phyloP scores from a whole-genome alignment of 2,329 filamentous ascomycete genomes.

The Colletotrichum musae region DNA sequence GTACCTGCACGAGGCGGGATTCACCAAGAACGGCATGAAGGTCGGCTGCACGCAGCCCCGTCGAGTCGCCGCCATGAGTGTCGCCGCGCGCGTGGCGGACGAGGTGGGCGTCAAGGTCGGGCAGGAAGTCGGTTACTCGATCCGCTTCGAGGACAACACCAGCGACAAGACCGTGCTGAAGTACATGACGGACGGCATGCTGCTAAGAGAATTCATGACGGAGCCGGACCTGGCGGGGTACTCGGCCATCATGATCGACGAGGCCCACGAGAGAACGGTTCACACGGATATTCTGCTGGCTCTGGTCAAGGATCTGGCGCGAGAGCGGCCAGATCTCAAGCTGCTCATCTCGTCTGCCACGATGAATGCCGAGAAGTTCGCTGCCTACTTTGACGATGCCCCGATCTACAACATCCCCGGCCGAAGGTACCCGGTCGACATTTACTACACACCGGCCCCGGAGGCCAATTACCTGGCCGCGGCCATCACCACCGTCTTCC shows the following conservation, averaged over 20 bases:
- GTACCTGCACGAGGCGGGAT: slow-evolving; percentile 92
- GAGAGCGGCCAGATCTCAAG: slow-evolving; percentile 87
- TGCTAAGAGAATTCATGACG: slow-evolving; percentile 90
- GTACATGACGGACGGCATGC: slow-evolving; percentile 98
- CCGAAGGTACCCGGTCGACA: slow-evolving; percentile 88
- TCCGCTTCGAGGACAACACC: slow-evolving; percentile 94
- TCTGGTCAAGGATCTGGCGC: slow-evolving; percentile 88
- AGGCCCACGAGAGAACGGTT: slow-evolving; percentile 94
- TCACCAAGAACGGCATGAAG: slow-evolving; percentile 86
- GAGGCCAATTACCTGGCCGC: slow-evolving; percentile 95
- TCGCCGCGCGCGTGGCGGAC: slow-evolving; percentile 95
- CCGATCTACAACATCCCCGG: slow-evolving; percentile 97
- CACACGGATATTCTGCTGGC: slow-evolving; percentile 92
- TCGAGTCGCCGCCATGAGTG: slow-evolving; percentile 96
- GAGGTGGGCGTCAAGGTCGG: slow-evolving; percentile 93
- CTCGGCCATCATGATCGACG: slow-evolving; percentile 94
- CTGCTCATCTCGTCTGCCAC: slow-evolving; percentile 94
- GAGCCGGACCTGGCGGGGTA: slow-evolving; percentile 88
- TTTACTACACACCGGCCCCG: slow-evolving; percentile 90
- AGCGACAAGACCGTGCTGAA: slow-evolving; percentile 93
- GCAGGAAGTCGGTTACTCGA: slow-evolving; percentile 93
- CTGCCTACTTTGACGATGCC: slow-evolving; percentile 90
- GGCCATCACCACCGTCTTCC: slow-evolving; percentile 92
- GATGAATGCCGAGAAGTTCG: slow-evolving; percentile 94
- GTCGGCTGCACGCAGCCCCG: slow-evolving; percentile 95